These are phyloP conservation scores for Capronia coronata DNA, from an alignment of 2,329 filamentous ascomycete genomes.

Conservation along the genomic window DNA sequence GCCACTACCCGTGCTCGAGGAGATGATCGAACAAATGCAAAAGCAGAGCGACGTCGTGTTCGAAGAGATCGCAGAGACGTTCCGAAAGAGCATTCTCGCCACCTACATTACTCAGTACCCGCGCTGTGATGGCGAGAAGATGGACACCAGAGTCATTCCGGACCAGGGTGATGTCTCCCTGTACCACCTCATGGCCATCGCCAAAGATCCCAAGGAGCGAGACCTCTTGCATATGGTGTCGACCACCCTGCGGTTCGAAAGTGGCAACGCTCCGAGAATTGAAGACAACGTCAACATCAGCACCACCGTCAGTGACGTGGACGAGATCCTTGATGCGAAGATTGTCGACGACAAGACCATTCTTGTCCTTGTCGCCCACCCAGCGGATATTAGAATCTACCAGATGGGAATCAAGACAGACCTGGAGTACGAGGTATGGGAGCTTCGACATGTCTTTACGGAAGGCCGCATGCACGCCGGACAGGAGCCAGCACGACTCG, in stretches of 20 bases:
- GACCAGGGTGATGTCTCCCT: constrained; percentile 13
- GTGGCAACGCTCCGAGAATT: constrained; percentile 8
- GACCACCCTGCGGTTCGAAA: constrained; percentile 9
- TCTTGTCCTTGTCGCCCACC: constrained; percentile 50
- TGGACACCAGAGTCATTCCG: constrained; percentile 17
- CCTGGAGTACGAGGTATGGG: constrained; percentile 24
- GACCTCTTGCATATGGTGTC: constrained; percentile 4
- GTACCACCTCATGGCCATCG: constrained; percentile 10
- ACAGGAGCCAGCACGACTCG: constrained; percentile 41
- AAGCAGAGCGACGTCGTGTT: constrained; percentile 58
- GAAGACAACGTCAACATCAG: background rate
- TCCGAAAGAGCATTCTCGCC: constrained; percentile 62
- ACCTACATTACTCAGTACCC: constrained; percentile 19
- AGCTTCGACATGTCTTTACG: constrained; percentile 45
- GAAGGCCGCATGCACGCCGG: constrained; percentile 38
- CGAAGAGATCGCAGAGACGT: constrained; percentile 60
- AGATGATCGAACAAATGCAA: constrained; percentile 55
- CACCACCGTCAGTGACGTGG: constrained; percentile 29
- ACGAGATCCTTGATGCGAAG: constrained; percentile 55
- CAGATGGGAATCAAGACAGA: constrained; percentile 5
- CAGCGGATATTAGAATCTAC: constrained; percentile 18
- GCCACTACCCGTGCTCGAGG: constrained; percentile 55
- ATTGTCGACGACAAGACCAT: constrained; percentile 60
- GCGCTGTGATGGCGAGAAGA: constrained; percentile 1
- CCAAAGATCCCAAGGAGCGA: constrained; percentile 1